phyloP scores from a whole-genome alignment of 192 early-diverging fungal species.

The Cetraspora pellucida region DNA sequence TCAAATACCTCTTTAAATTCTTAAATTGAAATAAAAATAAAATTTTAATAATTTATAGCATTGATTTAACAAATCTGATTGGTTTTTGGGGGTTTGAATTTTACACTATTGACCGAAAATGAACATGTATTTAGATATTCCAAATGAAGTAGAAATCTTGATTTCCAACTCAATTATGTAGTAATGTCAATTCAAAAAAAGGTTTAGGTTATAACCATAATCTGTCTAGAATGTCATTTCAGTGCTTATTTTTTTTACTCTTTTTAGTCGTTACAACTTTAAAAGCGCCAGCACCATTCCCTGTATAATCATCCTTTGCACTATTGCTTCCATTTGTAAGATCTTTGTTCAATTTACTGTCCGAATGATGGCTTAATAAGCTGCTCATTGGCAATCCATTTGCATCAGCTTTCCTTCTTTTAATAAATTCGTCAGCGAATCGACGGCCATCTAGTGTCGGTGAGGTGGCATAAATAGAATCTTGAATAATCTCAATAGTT shows the following conservation, averaged over 20 bases:
- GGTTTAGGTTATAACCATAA: too few relatives aligned
- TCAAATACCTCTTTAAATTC: too few relatives aligned
- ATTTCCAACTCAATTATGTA: too few relatives aligned
- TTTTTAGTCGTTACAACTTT: constrained; percentile 51
- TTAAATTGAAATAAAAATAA: too few relatives aligned
- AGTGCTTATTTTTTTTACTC: constrained; percentile 42
- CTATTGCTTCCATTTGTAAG: constrained; percentile 32
- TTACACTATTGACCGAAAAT: too few relatives aligned
- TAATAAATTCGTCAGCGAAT: constrained; percentile 80
- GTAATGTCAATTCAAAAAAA: too few relatives aligned
- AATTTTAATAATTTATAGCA: too few relatives aligned
- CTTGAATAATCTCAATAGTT: constrained; percentile 75
- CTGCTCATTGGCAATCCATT: constrained; percentile 42
- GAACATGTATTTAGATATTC: too few relatives aligned
- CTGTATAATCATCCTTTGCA: constrained; percentile 22
- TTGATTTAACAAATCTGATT: too few relatives aligned
- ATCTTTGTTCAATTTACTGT: constrained; percentile 35
- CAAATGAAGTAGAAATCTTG: too few relatives aligned
- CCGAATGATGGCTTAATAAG: constrained; percentile 20
- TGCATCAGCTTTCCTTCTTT: constrained; percentile 70
- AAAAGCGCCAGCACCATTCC: constrained; percentile 35
- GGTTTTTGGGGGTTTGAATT: too few relatives aligned
- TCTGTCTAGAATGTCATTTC: too few relatives aligned
- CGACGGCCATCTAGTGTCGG: constrained; percentile 70
- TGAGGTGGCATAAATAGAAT: constrained; percentile 76